Evolutionary conservation across 306 rosid species (phyloP).

Genomic region (Rosa persica): DNA sequence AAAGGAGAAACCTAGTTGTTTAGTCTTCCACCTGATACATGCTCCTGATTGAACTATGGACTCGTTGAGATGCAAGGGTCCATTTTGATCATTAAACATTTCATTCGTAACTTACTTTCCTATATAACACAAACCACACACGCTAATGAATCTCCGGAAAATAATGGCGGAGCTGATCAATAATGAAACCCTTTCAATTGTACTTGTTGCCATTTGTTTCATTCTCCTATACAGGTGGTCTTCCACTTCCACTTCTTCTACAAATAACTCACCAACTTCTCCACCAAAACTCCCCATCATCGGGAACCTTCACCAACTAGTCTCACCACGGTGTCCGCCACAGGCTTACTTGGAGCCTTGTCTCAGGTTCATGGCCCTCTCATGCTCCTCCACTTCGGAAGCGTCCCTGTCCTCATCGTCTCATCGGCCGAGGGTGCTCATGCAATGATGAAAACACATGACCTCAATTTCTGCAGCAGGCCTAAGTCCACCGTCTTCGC

Average conservation of each 20-base stretch:
- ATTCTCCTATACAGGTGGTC: constrained; percentile 21
- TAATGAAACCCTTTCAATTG: background rate
- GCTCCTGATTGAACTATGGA: no score
- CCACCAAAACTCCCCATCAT: constrained; percentile 47
- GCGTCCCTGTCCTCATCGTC: constrained; percentile 29
- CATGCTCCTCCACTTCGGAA: constrained; percentile 50
- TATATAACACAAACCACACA: no score
- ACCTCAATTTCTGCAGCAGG: constrained; percentile 22
- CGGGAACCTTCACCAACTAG: constrained; percentile 52
- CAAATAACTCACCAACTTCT: constrained; percentile 36
- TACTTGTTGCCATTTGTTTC: background rate
- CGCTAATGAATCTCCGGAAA: background rate
- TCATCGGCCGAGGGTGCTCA: constrained; percentile 43
- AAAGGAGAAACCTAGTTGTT: no score
- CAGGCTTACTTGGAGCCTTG: constrained; percentile 32
- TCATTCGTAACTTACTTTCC: no score
- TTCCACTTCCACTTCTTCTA: background rate
- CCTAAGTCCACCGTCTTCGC: background rate
- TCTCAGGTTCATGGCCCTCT: constrained; percentile 42
- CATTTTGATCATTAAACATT: no score
- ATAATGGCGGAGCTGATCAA: background rate
- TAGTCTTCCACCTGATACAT: no score
- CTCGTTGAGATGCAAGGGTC: no score
- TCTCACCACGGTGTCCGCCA: background rate
- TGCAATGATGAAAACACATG: constrained; percentile 46